phyloP scores from a whole-genome alignment of 768 basidiomycete genomes.

The Chlorophyllum brunneum region DNA sequence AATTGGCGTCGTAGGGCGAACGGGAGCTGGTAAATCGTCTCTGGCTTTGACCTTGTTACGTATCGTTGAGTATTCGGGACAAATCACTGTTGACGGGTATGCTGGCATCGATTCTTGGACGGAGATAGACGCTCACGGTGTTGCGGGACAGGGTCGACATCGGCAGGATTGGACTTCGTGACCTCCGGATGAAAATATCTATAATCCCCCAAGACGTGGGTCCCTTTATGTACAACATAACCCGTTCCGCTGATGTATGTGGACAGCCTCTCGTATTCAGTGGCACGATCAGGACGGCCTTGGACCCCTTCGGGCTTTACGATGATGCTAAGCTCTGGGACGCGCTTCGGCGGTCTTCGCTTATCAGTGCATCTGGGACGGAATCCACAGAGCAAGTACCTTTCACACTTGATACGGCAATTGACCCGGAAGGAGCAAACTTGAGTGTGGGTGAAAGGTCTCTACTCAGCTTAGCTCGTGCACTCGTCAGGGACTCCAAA shows the following conservation, averaged over 20 bases:
- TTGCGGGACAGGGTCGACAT: slow-evolving; percentile 52
- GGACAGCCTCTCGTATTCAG: slow-evolving; percentile 14
- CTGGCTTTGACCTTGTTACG: slow-evolving; percentile 64
- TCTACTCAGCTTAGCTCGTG: slow-evolving; percentile 74
- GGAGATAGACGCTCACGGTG: neutral
- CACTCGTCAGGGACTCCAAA: slow-evolving; percentile 70
- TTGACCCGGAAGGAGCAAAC: slow-evolving; percentile 76
- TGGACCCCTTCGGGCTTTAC: slow-evolving; percentile 58
- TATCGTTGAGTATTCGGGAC: slow-evolving; percentile 65
- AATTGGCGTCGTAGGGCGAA: slow-evolving; percentile 70
- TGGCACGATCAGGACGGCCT: slow-evolving; percentile 53
- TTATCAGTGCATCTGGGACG: slow-evolving; percentile 24
- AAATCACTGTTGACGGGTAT: slow-evolving; percentile 62
- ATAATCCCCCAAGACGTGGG: slow-evolving; percentile 69
- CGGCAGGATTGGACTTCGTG: slow-evolving; percentile 60
- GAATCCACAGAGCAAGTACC: slow-evolving; percentile 47
- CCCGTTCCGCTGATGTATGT: neutral
- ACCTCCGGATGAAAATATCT: slow-evolving; percentile 54
- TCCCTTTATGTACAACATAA: slow-evolving; percentile 4
- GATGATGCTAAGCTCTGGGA: slow-evolving; percentile 68
- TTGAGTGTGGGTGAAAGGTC: slow-evolving; percentile 70
- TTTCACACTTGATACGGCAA: slow-evolving; percentile 68
- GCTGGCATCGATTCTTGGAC: slow-evolving; percentile 6
- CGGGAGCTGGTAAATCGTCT: slow-evolving; percentile 59
- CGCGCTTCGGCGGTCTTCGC: slow-evolving; percentile 59